Evolutionary conservation across 257 asterid genomes (phyloP), one percentile per base, ranked within the genome.

Genomic region (Osmanthus fragrans): DNA sequence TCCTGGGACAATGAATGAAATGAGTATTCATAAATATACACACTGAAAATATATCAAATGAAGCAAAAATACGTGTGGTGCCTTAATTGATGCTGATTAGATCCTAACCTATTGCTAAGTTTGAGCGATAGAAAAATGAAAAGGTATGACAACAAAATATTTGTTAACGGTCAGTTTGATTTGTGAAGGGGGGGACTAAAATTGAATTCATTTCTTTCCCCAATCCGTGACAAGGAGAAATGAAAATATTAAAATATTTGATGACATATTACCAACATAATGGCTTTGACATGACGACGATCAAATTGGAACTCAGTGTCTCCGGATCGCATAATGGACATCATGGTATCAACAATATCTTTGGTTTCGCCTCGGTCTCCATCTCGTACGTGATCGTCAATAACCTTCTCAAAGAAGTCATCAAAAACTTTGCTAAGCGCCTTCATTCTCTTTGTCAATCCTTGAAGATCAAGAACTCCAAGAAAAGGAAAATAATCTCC

Each of bases 301-400:
- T 85, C 88, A n/a, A 89, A 85, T 74, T 79, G 84, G 51, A 85
- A 85, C 21, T 80, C 82, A 0, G 69, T 58, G 7, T 85, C 77
- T 39, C 85, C 82, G 5, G 87, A 79, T 72, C 73, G 75, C 88
- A 84, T 84, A 67, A 85, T 70, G n/a, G 78, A 71, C 86, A 89
- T 39, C 89, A 89, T 63, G 23, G 85, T 89, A 67, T 83, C 88
- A 10, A 89, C 91, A 67, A 87, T 80, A 8, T 84, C 90, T 66
- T 84, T 81, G 1, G 72, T 78, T 70, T 75, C 23, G 7, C 69
- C 82, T 12, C 58, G 36, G 56, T 51, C 71, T 0, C 33, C 82
- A 2, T 60, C 74, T 19, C 82, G 30, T 39, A 71, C 83, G 49
- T 84, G 88, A 25, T 87, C 94, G 3, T 77, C 89, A 34, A 89